A percentile compares a stretch with the other conserved stretches of the same genome.
Evolutionary conservation across 177 flowering plant species (phyloP).

Genomic region (Tripterygium wilfordii): DNA sequence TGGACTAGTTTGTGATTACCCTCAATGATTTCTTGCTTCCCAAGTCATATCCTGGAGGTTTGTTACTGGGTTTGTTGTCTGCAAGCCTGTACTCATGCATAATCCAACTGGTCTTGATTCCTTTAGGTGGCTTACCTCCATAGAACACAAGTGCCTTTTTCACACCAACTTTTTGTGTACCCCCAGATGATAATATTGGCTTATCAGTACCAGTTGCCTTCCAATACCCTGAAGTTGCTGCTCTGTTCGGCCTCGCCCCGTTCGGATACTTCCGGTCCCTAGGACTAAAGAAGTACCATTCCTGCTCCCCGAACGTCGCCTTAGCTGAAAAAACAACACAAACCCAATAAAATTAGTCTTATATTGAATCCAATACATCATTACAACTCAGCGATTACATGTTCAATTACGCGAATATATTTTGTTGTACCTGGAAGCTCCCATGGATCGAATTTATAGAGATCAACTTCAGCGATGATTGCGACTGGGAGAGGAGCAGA

Average conservation of each 20-base stretch:
- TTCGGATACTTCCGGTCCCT: conserved; percentile 92
- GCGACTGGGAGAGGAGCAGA: conserved; percentile 43
- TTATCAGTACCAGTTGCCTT: conserved; percentile 96
- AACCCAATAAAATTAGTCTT: neutral
- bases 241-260: conserved; percentile 88
- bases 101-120: conserved; percentile 86
- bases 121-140: conserved; percentile 84
- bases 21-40: conserved; percentile 60
- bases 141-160: conserved; percentile 91
- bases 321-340: conserved; percentile 39
- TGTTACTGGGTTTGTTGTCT: conserved; percentile 37
- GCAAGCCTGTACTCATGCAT: conserved; percentile 86
- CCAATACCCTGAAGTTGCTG: conserved; percentile 97
- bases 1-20: conserved; percentile 26
- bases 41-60: conserved; percentile 42
- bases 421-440: conserved; percentile 44
- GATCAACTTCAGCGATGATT: conserved; percentile 51
- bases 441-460: conserved; percentile 61
- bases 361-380: neutral
- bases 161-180: conserved; percentile 78
- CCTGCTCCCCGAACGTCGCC: conserved; percentile 84
- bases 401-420: too few relatives aligned
- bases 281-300: conserved; percentile 95
- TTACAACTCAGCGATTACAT: neutral
- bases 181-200: conserved; percentile 56